phyloP scores from a whole-genome alignment of 768 basidiomycete genomes.

The Pisolithus tinctorius region DNA sequence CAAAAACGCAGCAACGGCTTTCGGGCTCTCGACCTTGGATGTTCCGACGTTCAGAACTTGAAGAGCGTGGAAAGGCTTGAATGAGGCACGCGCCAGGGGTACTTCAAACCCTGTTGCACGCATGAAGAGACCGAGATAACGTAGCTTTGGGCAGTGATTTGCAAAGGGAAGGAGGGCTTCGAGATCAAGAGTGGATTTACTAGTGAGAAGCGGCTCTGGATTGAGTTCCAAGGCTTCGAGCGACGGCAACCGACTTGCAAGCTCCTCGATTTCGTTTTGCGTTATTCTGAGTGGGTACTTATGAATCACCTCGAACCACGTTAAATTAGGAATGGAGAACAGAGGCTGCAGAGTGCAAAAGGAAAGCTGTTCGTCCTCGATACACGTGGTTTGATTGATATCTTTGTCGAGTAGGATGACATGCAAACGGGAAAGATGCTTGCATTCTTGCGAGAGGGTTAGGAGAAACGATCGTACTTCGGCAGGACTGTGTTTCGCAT shows the following conservation, averaged over 20 bases:
- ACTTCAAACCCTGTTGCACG: constrained; percentile 24
- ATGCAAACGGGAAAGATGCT: constrained; percentile 38
- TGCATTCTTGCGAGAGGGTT: constrained; percentile 42
- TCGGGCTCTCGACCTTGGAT: constrained; percentile 38
- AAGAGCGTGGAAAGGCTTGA: constrained; percentile 17
- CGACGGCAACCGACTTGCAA: constrained; percentile 41
- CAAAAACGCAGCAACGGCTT: constrained; percentile 44
- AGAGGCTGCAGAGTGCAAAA: constrained; percentile 32
- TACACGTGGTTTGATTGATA: constrained; percentile 5
- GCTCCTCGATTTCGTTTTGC: constrained; percentile 36
- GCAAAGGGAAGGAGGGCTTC: constrained; percentile 35
- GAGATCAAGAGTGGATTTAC: constrained; percentile 27
- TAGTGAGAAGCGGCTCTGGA: constrained; percentile 35
- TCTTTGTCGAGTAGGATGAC: constrained; percentile 27
- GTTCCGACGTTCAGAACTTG: constrained; percentile 40
- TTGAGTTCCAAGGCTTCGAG: constrained; percentile 40
- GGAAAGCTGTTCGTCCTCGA: constrained; percentile 23
- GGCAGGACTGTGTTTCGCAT: constrained; percentile 36
- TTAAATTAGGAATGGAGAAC: constrained; percentile 24
- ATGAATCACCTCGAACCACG: constrained; percentile 28
- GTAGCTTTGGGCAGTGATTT: constrained; percentile 31
- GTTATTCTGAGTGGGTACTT: constrained; percentile 28
- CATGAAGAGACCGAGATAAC: constrained; percentile 31
- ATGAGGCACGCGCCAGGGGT: background rate
- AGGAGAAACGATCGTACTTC: constrained; percentile 37